Evolutionary conservation across 1,284 basidiomycete genomes (phyloP).

Genomic region (Coriolopsis trogii): DNA sequence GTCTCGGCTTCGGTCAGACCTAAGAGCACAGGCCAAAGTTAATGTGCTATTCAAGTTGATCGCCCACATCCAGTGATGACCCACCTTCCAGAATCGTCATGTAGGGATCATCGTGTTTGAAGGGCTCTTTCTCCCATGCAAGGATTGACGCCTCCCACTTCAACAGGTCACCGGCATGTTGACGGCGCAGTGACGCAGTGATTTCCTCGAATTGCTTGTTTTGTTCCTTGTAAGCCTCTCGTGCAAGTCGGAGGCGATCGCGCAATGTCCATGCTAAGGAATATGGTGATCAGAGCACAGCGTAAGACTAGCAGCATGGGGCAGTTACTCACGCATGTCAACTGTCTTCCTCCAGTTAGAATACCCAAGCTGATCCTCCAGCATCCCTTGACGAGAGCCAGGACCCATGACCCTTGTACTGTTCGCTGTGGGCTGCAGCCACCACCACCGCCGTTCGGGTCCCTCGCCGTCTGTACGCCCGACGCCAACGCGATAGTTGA

Average conservation of each 20-base stretch:
- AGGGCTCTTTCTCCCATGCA: slow-evolving; percentile 10
- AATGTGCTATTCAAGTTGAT: too few species aligned
- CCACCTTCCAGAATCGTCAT: background rate
- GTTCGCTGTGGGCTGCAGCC: slow-evolving; percentile 18
- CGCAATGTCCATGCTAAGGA: slow-evolving; percentile 1
- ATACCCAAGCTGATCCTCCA: slow-evolving; percentile 32
- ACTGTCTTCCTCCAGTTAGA: slow-evolving; percentile 34
- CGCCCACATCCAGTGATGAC: background rate
- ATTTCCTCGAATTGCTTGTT: background rate
- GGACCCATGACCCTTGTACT: slow-evolving; percentile 33
- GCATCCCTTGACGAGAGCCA: slow-evolving; percentile 25
- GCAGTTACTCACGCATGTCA: slow-evolving; percentile 3
- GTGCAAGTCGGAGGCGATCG: background rate
- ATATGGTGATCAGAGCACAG: background rate
- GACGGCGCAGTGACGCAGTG: background rate
- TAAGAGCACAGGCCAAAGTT: too few species aligned
- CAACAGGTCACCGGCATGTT: background rate
- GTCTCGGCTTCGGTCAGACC: slow-evolving; percentile 6
- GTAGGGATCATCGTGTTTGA: slow-evolving; percentile 9
- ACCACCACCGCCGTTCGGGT: slow-evolving; percentile 28
- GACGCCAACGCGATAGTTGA: slow-evolving; percentile 17
- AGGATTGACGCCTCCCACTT: slow-evolving; percentile 1
- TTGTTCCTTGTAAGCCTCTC: background rate
- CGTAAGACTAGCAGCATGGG: background rate
- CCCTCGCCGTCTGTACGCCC: slow-evolving; percentile 34